Conservation (phyloP, 2,329 filamentous ascomycete species). For the Penicillium sp. region DNA sequence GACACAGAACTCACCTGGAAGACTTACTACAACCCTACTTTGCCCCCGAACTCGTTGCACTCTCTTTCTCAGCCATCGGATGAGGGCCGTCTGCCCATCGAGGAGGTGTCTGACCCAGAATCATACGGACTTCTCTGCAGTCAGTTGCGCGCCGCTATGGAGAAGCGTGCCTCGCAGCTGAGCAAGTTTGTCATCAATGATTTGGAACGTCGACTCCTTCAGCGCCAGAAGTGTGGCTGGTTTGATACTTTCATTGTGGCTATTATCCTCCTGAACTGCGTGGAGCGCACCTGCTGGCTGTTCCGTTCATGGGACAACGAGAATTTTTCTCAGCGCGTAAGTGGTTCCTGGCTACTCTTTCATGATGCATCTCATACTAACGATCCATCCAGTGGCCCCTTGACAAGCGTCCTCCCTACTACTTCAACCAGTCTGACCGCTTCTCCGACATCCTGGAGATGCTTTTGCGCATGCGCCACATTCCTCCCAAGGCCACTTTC, state of each 20-base stretch:
- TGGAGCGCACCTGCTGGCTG: conserved; percentile 60
- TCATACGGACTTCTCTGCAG: conserved; percentile 53
- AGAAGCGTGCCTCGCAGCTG: conserved; percentile 55
- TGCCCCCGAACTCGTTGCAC: conserved; percentile 39
- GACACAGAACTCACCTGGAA: conserved; percentile 51
- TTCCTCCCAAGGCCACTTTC: conserved; percentile 44
- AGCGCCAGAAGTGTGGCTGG: conserved; percentile 56
- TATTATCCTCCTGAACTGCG: conserved; percentile 58
- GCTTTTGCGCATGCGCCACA: conserved; percentile 57
- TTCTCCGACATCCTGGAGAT: conserved; percentile 59
- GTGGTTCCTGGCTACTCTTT: conserved; percentile 7
- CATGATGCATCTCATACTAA: conserved; percentile 1
- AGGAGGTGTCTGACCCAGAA: conserved; percentile 41
- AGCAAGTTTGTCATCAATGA: conserved; percentile 59
- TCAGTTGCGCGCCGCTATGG: conserved; percentile 56
- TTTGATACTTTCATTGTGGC: conserved; percentile 62
- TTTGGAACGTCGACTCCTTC: conserved; percentile 59
- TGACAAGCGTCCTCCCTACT: conserved; percentile 52
- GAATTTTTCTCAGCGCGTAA: conserved; percentile 37
- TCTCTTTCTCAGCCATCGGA: conserved; percentile 40
- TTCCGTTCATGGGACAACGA: conserved; percentile 55
- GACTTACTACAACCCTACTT: conserved; percentile 49
- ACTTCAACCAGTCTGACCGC: conserved; percentile 57
- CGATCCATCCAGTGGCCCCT: conserved; percentile 51
- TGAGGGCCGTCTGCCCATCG: conserved; percentile 42